phyloP scores from a whole-genome alignment of 2,329 filamentous ascomycete genomes.

The Aspergillus sp. region DNA sequence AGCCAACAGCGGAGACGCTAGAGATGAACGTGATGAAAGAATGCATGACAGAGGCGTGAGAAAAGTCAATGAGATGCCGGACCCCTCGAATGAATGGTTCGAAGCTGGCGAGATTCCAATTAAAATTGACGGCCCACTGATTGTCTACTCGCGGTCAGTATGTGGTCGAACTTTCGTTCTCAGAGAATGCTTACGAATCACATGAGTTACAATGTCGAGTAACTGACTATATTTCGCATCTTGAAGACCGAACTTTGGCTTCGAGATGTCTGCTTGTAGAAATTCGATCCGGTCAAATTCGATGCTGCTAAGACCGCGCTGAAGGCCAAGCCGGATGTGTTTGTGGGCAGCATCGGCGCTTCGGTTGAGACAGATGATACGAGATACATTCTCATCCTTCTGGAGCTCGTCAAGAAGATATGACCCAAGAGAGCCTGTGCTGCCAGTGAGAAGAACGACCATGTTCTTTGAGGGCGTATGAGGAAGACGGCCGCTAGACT shows the following conservation, averaged over 20 bases:
- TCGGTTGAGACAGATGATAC: background rate
- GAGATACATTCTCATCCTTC: background rate
- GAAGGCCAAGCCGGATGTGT: background rate
- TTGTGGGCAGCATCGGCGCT: background rate
- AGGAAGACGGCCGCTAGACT: background rate
- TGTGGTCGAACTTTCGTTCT: background rate
- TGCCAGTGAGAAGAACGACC: background rate
- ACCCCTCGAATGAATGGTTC: background rate
- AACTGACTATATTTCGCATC: background rate
- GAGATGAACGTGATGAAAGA: background rate
- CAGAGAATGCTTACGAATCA: background rate
- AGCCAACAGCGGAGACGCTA: background rate
- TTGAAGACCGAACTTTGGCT: background rate
- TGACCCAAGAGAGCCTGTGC: background rate
- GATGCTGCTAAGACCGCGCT: background rate
- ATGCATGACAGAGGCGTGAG: background rate
- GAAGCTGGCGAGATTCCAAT: background rate
- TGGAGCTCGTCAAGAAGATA: slow-evolving; percentile 1
- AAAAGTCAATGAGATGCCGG: background rate
- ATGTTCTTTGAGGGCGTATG: background rate
- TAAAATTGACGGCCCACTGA: background rate
- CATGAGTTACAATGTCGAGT: background rate
- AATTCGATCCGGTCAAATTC: background rate
- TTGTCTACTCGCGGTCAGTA: background rate
- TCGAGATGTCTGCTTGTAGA: background rate